A percentile compares a stretch with the other conserved stretches of the same genome.
phyloP scores from a whole-genome alignment of 73 alveolate genomes.

The Halteria grandinella region DNA sequence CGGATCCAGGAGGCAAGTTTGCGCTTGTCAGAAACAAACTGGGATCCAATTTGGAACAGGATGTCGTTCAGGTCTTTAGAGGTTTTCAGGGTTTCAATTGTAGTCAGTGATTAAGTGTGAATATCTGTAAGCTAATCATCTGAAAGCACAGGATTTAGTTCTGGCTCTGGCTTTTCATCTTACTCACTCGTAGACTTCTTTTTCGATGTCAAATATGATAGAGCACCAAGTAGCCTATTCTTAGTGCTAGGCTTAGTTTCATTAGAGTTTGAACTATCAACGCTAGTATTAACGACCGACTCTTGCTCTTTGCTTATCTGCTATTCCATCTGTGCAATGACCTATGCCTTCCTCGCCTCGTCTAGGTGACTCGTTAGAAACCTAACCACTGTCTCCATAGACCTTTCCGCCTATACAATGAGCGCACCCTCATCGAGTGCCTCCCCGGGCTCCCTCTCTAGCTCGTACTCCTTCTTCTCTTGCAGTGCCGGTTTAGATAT shows the following conservation, averaged over 20 bases:
- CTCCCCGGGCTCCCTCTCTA: not conserved
- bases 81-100: not conserved
- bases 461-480: not conserved
- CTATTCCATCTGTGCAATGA: not conserved
- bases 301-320: not conserved
- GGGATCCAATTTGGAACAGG: conserved; percentile 18
- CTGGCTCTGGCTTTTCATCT: not conserved
- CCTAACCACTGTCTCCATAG: not conserved
- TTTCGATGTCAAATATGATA: conserved; percentile 30
- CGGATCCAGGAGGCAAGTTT: conserved; percentile 26
- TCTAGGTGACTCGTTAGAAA: conserved; percentile 12
- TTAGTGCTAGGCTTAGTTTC: conserved; percentile 18
- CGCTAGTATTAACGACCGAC: not conserved
- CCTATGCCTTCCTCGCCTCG: not conserved
- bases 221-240: conserved; percentile 31
- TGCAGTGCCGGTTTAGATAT: conserved; percentile 24
- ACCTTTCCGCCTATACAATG: conserved; percentile 19
- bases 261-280: not conserved
- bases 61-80: conserved; percentile 42
- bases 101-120: too few relatives aligned
- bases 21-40: conserved; percentile 21
- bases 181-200: not conserved
- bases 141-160: not conserved
- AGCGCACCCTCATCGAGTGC: not conserved
- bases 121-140: too few relatives aligned